Evolutionary conservation across 163 green algal species (phyloP), one percentile per base, ranked within the genome.

Genomic region (Smithsoniella earleae): DNA sequence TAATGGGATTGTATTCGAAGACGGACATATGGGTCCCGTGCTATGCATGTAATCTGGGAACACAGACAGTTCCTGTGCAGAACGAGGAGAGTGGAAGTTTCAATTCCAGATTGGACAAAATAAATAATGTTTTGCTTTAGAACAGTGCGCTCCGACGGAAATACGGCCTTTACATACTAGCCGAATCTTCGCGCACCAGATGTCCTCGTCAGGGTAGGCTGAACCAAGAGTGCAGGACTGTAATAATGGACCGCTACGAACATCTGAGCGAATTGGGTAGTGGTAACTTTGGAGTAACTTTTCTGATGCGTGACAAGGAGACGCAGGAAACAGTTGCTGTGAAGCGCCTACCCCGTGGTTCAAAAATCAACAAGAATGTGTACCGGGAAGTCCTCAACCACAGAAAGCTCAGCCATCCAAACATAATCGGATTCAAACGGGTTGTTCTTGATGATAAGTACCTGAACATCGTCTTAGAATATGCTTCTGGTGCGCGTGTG

Each of bases 391-490:
- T 69, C 8, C 38, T 69, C 58, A 69, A 69, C 58, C 58, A 69
- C 20, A 30, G 90, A 6, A 86, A 77, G 31, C 82, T 96, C 8
- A 85, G 93, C 36, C 91, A 96, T 66, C 90, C 91, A 0, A 90
- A 96, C 83, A 95, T 97, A 44, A 85, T 97, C 8, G 88, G 94
- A 78, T 95, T 97, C 80, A 90, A 91, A 66, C 84, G 89, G 79
- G 82, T 69, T 69, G 8, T 45, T 69, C 10, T 69, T 44, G 58
- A 69, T 40, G 10, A 33, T 22, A 79, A 84, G 27, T 86, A 94
- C 75, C 79, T 96, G 45, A 83, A 83, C 36, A 96, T 95, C 72
- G 86, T 85, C 5, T 96, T 96, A 90, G 91, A 96, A 80, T 96
- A 90, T 82, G 89, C 84, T 3, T 81, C 86, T 2, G 91, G 91